phyloP scores from a whole-genome alignment of 2,329 filamentous ascomycete species.

The Fusarium musae region DNA sequence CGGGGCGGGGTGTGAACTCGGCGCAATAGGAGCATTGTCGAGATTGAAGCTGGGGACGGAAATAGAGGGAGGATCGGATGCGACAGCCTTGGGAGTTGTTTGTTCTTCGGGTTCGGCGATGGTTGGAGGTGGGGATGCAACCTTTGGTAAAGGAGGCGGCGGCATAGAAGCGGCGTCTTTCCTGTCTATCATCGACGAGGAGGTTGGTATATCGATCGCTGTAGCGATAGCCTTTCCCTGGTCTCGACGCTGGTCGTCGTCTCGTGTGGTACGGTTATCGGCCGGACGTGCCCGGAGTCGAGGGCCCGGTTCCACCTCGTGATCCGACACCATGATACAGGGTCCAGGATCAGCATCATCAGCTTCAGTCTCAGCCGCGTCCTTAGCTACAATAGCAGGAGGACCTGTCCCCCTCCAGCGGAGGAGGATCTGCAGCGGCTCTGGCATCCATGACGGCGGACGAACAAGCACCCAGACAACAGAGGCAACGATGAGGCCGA shows the following conservation, averaged over 20 bases:
- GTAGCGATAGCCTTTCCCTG: slow-evolving; percentile 13
- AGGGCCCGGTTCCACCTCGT: slow-evolving; percentile 40
- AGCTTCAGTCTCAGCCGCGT: slow-evolving; percentile 10
- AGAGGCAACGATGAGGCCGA: slow-evolving; percentile 71
- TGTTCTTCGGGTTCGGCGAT: slow-evolving; percentile 52
- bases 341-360: slow-evolving; percentile 29
- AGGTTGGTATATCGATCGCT: slow-evolving; percentile 1
- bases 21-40: slow-evolving; percentile 46
- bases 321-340: slow-evolving; percentile 39
- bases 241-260: slow-evolving; percentile 6
- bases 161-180: slow-evolving; percentile 52
- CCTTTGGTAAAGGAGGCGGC: slow-evolving; percentile 51
- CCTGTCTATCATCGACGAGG: slow-evolving; percentile 4
- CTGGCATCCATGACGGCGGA: slow-evolving; percentile 60
- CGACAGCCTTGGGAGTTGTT: slow-evolving; percentile 63
- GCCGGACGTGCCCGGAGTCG: slow-evolving; percentile 42
- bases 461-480: slow-evolving; percentile 67
- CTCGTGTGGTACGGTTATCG: slow-evolving; percentile 35
- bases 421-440: slow-evolving; percentile 42
- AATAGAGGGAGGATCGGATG: slow-evolving; percentile 38
- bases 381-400: slow-evolving; percentile 14
- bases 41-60: slow-evolving; percentile 61
- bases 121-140: slow-evolving; percentile 37
- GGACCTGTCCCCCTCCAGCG: slow-evolving; percentile 35
- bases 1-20: slow-evolving; percentile 29